phyloP scores from a whole-genome alignment of 768 basidiomycete species.

The Collybiopsis luxurians region DNA sequence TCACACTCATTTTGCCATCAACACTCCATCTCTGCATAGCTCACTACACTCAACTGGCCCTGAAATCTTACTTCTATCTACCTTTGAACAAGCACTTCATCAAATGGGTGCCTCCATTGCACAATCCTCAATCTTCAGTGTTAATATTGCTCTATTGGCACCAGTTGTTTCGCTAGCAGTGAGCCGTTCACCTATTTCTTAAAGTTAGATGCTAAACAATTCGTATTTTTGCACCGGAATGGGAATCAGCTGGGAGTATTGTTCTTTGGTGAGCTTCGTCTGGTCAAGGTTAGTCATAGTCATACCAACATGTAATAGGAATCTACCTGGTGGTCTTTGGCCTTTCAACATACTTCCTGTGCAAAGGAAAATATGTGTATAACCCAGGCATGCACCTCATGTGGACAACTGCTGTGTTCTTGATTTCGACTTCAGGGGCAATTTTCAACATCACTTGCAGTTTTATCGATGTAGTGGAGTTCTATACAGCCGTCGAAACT shows the following conservation, averaged over 20 bases:
- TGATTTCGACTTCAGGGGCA: neutral
- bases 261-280: too few relatives aligned
- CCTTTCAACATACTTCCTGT: neutral
- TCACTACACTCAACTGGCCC: too few relatives aligned
- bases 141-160: neutral
- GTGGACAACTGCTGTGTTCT: neutral
- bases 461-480: neutral
- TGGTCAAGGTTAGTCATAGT: too few relatives aligned
- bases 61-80: too few relatives aligned
- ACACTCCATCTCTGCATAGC: too few relatives aligned
- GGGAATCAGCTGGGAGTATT: too few relatives aligned
- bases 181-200: too few relatives aligned
- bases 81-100: too few relatives aligned
- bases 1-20: too few relatives aligned
- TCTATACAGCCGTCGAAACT: neutral
- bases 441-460: neutral
- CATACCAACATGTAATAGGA: neutral
- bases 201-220: too few relatives aligned
- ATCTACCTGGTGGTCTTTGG: neutral
- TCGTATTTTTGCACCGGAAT: too few relatives aligned
- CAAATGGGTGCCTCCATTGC: neutral
- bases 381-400: neutral
- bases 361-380: neutral
- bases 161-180: neutral
- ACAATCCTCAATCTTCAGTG: neutral